Evolutionary conservation across 2,329 filamentous ascomycete species (phyloP).

Genomic region (Chrysosporium keratinophilum): DNA sequence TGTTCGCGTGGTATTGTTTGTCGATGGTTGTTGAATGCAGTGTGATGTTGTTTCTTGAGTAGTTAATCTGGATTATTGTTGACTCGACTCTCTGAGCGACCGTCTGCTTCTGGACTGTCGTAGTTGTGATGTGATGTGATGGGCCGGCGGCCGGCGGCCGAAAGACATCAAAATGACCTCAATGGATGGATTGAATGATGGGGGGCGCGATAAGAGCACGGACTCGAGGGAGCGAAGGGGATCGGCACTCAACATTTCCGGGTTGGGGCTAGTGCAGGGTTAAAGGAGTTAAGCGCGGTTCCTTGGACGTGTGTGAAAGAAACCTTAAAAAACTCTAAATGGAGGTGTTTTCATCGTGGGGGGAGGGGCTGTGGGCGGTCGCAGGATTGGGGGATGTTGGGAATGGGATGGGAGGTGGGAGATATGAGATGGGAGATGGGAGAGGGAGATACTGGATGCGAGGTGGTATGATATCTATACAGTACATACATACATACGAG

Average conservation of each 20-base stretch:
- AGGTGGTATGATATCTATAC: too few species aligned
- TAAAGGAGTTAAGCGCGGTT: background rate
- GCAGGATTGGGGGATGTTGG: background rate
- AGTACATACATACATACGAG: too few species aligned
- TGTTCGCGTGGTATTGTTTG: background rate
- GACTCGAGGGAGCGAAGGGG: background rate
- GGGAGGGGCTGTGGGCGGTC: background rate
- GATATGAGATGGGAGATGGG: too few species aligned
- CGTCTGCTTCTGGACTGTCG: too few species aligned
- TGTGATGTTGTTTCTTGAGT: too few species aligned
- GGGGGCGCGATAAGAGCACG: background rate
- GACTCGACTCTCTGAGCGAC: too few species aligned
- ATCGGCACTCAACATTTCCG: background rate
- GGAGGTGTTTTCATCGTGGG: background rate
- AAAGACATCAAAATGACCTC: background rate
- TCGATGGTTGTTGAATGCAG: too few species aligned
- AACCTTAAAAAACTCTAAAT: conserved; percentile 10
- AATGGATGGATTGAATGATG: background rate
- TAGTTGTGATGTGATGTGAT: too few species aligned
- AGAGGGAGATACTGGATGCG: too few species aligned
- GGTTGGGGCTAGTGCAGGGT: background rate
- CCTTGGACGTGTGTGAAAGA: background rate
- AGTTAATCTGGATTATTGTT: too few species aligned
- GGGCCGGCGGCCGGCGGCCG: too few species aligned
- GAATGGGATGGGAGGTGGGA: too few species aligned